phyloP scores from a whole-genome alignment of 1,284 basidiomycete genomes.

The Rugosomyces carneus region DNA sequence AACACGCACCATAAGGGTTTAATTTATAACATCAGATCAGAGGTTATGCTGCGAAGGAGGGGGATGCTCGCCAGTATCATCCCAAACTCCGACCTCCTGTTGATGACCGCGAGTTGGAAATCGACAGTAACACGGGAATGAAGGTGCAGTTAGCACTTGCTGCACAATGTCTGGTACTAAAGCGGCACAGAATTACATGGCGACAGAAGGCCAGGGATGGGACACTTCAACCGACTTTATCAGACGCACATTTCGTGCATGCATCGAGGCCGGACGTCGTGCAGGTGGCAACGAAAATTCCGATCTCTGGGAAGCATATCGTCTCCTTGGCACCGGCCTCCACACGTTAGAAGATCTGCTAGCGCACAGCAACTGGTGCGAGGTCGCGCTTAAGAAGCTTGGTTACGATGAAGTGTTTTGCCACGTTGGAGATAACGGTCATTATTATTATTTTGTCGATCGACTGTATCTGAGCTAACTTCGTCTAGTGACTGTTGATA shows the following conservation, averaged over 20 bases:
- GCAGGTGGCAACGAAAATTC: conserved; percentile 47
- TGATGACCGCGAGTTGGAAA: conserved; percentile 65
- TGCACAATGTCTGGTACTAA: background rate
- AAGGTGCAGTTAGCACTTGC: conserved; percentile 43
- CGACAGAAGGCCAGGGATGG: conserved; percentile 61
- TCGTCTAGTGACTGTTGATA: conserved; percentile 46
- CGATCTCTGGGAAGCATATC: conserved; percentile 68
- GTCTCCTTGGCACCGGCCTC: conserved; percentile 64
- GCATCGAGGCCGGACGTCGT: conserved; percentile 56
- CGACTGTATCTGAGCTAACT: background rate
- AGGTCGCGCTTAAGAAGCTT: conserved; percentile 66
- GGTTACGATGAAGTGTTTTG: conserved; percentile 75
- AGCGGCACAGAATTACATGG: conserved; percentile 33
- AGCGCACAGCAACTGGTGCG: conserved; percentile 80
- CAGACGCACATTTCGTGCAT: conserved; percentile 58
- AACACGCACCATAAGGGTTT: background rate
- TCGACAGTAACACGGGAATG: conserved; percentile 81
- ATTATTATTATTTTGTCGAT: background rate
- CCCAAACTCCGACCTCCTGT: conserved; percentile 74
- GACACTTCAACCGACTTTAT: conserved; percentile 79
- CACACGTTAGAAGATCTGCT: conserved; percentile 74
- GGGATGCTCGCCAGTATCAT: conserved; percentile 61
- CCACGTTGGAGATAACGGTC: conserved; percentile 77
- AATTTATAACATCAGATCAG: conserved; percentile 22
- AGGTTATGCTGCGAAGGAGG: conserved; percentile 71